Conservation (phyloP, 495 filamentous ascomycete species). For the Neurospora sublineolata region DNA sequence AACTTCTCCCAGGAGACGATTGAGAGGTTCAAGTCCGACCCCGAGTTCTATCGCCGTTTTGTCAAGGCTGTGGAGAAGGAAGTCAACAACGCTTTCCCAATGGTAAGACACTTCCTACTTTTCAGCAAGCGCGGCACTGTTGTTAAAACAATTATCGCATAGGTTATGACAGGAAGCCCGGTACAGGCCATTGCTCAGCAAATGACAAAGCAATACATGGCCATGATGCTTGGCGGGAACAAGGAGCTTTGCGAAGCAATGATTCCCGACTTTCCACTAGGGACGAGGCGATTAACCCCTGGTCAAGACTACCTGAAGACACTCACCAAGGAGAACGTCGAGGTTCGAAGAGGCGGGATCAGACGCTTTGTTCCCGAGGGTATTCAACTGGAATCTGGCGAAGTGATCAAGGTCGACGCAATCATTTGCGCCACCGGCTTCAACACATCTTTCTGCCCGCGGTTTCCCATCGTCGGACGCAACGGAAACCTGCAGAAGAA, state of each 20-base stretch:
- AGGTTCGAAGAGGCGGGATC: conserved; percentile 47
- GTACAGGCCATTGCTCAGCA: conserved; percentile 24
- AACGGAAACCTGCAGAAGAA: conserved; percentile 36
- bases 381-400: conserved; percentile 45
- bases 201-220: conserved; percentile 33
- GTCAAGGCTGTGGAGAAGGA: conserved; percentile 30
- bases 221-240: conserved; percentile 31
- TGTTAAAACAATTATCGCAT: neutral
- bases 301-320: conserved; percentile 57
- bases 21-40: conserved; percentile 34
- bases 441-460: conserved; percentile 47
- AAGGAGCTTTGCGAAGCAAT: conserved; percentile 37
- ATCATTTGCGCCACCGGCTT: conserved; percentile 67
- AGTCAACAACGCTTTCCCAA: conserved; percentile 35
- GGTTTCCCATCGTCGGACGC: conserved; percentile 48
- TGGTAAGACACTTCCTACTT: conserved; percentile 19
- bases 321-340: conserved; percentile 47
- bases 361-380: conserved; percentile 45
- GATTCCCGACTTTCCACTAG: conserved; percentile 53
- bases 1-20: conserved; percentile 34
- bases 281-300: conserved; percentile 57
- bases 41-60: conserved; percentile 23
- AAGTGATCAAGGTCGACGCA: conserved; percentile 44
- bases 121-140: neutral
- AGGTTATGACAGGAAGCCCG: conserved; percentile 25